Evolutionary conservation across 148 eudicot genomes (phyloP).

Genomic region (Polygonum maritimum): DNA sequence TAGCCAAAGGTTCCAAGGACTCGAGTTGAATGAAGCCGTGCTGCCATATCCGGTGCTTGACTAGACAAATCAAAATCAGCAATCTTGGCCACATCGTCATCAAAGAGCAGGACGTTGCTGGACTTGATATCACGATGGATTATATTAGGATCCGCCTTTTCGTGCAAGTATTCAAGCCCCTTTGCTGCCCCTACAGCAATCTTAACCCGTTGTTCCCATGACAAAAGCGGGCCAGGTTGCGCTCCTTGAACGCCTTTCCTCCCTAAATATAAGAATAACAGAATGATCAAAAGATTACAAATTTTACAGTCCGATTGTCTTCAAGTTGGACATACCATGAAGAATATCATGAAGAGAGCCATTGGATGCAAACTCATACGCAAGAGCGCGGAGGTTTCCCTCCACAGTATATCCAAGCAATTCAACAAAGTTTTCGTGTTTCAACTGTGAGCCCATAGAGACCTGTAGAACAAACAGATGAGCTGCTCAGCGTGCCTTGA

Average conservation of each 20-base stretch:
- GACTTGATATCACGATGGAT: slow-evolving; percentile 78
- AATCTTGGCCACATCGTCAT: slow-evolving; percentile 66
- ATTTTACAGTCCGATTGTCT: neutral
- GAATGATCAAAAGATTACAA: neutral
- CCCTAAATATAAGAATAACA: slow-evolving; percentile 25
- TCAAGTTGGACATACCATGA: slow-evolving; percentile 43
- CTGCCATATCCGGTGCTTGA: slow-evolving; percentile 93
- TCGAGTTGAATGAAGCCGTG: slow-evolving; percentile 83
- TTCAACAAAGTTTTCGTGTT: slow-evolving; percentile 78
- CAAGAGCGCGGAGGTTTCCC: slow-evolving; percentile 53
- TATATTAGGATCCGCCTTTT: slow-evolving; percentile 58
- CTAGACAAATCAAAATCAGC: slow-evolving; percentile 79
- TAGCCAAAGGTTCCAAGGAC: slow-evolving; percentile 88
- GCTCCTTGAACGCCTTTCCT: slow-evolving; percentile 90
- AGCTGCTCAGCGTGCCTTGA: slow-evolving; percentile 1
- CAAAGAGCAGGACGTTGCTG: slow-evolving; percentile 83
- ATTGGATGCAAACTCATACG: slow-evolving; percentile 82
- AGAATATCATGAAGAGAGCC: slow-evolving; percentile 80
- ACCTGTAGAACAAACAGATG: slow-evolving; percentile 33
- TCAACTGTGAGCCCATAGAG: slow-evolving; percentile 70
- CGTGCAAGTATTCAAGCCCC: slow-evolving; percentile 88
- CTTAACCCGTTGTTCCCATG: slow-evolving; percentile 74
- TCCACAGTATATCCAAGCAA: slow-evolving; percentile 77
- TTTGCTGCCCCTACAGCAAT: slow-evolving; percentile 81
- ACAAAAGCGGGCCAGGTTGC: slow-evolving; percentile 78